These are phyloP conservation scores for Colletotrichum sp. DNA, from an alignment of 2,329 filamentous ascomycete genomes.

Conservation along the genomic window DNA sequence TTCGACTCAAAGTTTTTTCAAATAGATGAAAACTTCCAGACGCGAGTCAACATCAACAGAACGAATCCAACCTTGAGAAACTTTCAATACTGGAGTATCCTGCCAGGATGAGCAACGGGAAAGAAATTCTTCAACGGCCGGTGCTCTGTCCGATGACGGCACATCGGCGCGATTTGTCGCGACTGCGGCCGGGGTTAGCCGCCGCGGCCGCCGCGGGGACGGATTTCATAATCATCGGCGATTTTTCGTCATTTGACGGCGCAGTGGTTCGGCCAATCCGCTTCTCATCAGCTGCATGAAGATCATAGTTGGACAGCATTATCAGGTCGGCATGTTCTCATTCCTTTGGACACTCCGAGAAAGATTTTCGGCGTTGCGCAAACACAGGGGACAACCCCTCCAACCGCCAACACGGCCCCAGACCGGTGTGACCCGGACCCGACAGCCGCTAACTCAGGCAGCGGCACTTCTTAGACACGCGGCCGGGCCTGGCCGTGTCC, in stretches of 20 bases:
- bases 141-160: constrained; percentile 4
- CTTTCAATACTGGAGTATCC: background rate
- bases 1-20: background rate
- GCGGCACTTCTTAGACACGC: background rate
- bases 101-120: background rate
- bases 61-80: background rate
- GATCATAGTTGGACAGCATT: background rate
- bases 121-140: constrained; percentile 4
- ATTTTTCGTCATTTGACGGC: background rate
- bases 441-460: background rate
- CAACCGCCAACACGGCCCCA: background rate
- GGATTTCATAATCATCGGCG: constrained; percentile 4
- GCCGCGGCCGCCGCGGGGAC: background rate
- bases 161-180: constrained; percentile 11
- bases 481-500: background rate
- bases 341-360: background rate
- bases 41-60: background rate
- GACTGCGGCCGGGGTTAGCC: background rate
- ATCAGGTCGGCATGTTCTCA: background rate
- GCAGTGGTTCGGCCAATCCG: background rate
- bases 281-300: background rate
- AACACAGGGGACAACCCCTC: background rate
- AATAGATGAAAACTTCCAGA: background rate
- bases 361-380: background rate
- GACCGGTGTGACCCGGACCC: background rate